phyloP scores from a whole-genome alignment of 768 basidiomycete species.

The Boletus reticulatus region DNA sequence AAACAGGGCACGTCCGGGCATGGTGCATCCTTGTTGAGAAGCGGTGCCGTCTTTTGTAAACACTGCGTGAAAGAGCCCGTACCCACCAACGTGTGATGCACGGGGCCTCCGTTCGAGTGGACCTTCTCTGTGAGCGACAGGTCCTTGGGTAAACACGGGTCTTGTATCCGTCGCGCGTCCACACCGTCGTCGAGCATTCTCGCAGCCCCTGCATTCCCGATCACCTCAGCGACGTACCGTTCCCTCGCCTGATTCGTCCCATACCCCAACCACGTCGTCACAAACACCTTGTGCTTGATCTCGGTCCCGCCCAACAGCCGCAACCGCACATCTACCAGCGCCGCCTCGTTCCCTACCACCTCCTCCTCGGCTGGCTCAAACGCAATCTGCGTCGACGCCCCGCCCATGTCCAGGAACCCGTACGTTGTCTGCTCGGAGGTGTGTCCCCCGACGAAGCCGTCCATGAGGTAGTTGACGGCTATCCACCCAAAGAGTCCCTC shows the following conservation, averaged over 20 bases:
- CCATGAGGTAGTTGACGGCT: slow-evolving; percentile 98
- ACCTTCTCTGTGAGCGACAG: slow-evolving; percentile 61
- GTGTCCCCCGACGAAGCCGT: slow-evolving; percentile 68
- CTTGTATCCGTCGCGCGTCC: slow-evolving; percentile 49
- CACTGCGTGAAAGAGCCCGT: slow-evolving; percentile 92
- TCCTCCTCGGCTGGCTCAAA: slow-evolving; percentile 80
- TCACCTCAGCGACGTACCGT: slow-evolving; percentile 75
- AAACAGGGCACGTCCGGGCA: slow-evolving; percentile 86
- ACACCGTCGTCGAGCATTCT: slow-evolving; percentile 34
- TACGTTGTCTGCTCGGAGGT: slow-evolving; percentile 73
- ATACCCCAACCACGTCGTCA: slow-evolving; percentile 98
- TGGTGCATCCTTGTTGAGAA: slow-evolving; percentile 81
- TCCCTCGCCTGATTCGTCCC: slow-evolving; percentile 97
- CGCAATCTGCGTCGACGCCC: slow-evolving; percentile 97
- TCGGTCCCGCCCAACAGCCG: slow-evolving; percentile 82
- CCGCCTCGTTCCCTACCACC: slow-evolving; percentile 48
- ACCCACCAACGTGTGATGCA: slow-evolving; percentile 62
- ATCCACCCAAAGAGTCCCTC: slow-evolving; percentile 99
- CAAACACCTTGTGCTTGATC: slow-evolving; percentile 90
- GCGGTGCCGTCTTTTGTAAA: slow-evolving; percentile 62
- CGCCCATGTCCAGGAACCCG: slow-evolving; percentile 99
- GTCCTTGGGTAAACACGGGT: slow-evolving; percentile 88
- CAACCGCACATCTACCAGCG: slow-evolving; percentile 74
- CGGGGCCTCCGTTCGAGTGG: slow-evolving; percentile 38
- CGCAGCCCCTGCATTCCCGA: slow-evolving; percentile 60